Evolutionary conservation across 2,329 filamentous ascomycete genomes (phyloP).

Genomic region (Sporothrix globosa): DNA sequence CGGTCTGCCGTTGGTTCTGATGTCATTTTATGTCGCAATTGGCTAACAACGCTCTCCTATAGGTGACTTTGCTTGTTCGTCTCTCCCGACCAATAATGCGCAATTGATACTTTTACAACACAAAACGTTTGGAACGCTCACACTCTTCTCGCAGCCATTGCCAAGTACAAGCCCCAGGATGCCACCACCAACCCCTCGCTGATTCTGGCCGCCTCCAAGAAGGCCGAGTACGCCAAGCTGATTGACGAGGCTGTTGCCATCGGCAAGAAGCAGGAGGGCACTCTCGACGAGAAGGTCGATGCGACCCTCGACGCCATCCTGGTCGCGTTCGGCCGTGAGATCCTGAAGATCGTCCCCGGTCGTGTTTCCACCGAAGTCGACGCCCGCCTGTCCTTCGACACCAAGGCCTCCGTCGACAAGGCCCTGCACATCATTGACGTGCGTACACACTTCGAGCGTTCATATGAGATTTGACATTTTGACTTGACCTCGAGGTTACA

Average conservation of each 20-base stretch:
- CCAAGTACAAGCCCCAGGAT: constrained; percentile 99
- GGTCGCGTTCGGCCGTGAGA: constrained; percentile 97
- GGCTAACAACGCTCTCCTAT: constrained; percentile 42
- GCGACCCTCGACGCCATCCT: constrained; percentile 88
- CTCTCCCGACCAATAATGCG: neutral
- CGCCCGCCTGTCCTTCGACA: constrained; percentile 93
- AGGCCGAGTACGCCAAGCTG: constrained; percentile 90
- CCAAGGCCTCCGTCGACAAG: constrained; percentile 88
- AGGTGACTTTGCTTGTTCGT: constrained; percentile 80
- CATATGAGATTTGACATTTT: no score
- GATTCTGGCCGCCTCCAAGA: constrained; percentile 98
- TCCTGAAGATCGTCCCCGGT: constrained; percentile 93
- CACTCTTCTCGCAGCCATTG: constrained; percentile 68
- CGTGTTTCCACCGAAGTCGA: constrained; percentile 99
- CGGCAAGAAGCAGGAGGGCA: constrained; percentile 75
- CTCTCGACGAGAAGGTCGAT: constrained; percentile 82
- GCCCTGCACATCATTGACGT: constrained; percentile 96
- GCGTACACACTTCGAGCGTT: neutral
- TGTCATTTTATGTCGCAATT: constrained; percentile 38
- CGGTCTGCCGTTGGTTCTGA: constrained; percentile 28
- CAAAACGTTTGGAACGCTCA: neutral
- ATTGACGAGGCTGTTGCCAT: constrained; percentile 84
- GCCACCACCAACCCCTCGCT: constrained; percentile 99
- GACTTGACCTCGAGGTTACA: neutral
- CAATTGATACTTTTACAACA: neutral